Conservation (phyloP, 1,139 yeast genomes). For the Scheffersomyces insectosa region DNA sequence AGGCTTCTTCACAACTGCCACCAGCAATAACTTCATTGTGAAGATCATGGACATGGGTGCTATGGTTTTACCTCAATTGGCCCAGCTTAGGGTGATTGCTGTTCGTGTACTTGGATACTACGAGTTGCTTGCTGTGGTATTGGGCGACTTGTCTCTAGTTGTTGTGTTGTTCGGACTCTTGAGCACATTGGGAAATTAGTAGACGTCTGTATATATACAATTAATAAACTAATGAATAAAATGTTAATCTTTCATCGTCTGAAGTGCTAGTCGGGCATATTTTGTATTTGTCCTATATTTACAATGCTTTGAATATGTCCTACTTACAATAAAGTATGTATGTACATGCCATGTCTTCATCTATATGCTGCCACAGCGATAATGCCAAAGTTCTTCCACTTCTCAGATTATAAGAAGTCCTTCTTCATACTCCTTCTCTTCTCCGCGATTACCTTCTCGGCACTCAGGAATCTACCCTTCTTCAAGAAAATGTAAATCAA, state of each 20-base stretch:
- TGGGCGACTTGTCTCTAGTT: constrained; percentile 40
- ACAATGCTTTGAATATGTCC: no score
- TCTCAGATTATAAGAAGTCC: no score
- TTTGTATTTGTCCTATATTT: no score
- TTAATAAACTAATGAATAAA: neutral
- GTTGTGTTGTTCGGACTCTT: constrained; percentile 42
- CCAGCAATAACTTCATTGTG: constrained; percentile 29
- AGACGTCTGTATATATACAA: neutral
- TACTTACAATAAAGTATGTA: no score
- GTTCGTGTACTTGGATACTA: constrained; percentile 35
- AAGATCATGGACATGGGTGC: constrained; percentile 35
- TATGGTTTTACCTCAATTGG: constrained; percentile 39
- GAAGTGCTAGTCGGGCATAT: no score
- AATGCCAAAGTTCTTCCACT: no score
- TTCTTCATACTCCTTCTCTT: constrained; percentile 38
- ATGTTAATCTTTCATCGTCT: no score
- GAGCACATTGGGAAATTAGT: constrained; percentile 18
- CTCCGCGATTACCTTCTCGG: constrained; percentile 44
- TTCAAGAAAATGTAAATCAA: constrained; percentile 42
- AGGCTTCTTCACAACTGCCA: constrained; percentile 24
- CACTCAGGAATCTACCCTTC: constrained; percentile 31
- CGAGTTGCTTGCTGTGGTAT: constrained; percentile 37
- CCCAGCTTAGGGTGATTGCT: constrained; percentile 29
- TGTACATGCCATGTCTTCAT: no score
- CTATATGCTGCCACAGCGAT: no score